Evolutionary conservation across 2,329 filamentous ascomycete genomes (phyloP).

Genomic region (Colletotrichum chlorophyti): DNA sequence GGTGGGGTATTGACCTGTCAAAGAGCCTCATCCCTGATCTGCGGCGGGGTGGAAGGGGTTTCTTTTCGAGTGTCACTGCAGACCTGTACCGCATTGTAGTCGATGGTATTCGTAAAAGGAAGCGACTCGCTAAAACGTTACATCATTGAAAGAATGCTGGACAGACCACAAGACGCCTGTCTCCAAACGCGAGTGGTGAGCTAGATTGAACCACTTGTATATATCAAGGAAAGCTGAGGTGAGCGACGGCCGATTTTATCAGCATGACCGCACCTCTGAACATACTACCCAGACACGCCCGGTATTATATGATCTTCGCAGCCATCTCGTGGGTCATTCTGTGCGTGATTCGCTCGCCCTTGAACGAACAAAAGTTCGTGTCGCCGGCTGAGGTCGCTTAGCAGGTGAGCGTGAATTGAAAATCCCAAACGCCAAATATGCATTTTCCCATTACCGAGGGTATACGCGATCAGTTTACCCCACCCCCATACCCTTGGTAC

Average conservation of each 20-base stretch:
- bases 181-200: no score
- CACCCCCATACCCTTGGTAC: slow-evolving; percentile 8
- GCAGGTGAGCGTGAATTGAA: slow-evolving; percentile 2
- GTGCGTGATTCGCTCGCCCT: neutral
- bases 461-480: neutral
- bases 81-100: no score
- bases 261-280: neutral
- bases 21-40: no score
- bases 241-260: neutral
- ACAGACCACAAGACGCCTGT: no score
- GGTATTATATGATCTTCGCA: slow-evolving; percentile 5
- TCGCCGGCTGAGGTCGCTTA: neutral
- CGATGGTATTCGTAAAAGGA: no score
- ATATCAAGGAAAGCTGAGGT: neutral
- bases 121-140: no score
- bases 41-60: no score
- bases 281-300: slow-evolving; percentile 15
- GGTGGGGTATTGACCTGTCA: no score
- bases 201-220: neutral
- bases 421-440: slow-evolving; percentile 28
- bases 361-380: neutral
- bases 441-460: slow-evolving; percentile 19
- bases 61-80: no score
- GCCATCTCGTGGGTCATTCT: neutral
- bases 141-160: no score